Conservation (phyloP, 495 filamentous ascomycete genomes). For the Podospora anserina region DNA sequence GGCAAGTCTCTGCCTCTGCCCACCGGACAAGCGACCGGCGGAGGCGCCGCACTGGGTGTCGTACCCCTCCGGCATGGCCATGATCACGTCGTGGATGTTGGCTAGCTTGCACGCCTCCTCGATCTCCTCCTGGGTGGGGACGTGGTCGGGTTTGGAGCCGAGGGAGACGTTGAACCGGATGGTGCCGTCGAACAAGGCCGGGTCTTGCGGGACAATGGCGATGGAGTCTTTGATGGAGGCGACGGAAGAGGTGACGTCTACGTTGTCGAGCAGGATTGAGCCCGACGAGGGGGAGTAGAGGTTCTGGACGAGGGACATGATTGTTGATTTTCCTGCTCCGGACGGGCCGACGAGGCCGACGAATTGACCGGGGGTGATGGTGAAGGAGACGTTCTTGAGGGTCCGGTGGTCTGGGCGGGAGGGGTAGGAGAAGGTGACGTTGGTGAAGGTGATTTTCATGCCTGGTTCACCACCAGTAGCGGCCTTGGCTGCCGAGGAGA, state of each 20-base stretch:
- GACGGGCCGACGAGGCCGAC: constrained; percentile 66
- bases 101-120: constrained; percentile 55
- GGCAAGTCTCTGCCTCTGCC: constrained; percentile 65
- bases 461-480: constrained; percentile 52
- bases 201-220: constrained; percentile 62
- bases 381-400: constrained; percentile 49
- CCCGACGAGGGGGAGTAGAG: constrained; percentile 61
- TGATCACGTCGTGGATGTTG: constrained; percentile 59
- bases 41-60: constrained; percentile 55
- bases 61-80: constrained; percentile 57
- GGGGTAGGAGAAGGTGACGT: constrained; percentile 59
- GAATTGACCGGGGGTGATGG: constrained; percentile 60
- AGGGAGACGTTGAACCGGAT: constrained; percentile 56
- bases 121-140: constrained; percentile 49
- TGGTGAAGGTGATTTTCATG: constrained; percentile 50
- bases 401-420: constrained; percentile 51
- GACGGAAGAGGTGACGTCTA: constrained; percentile 43
- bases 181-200: constrained; percentile 49
- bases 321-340: constrained; percentile 72
- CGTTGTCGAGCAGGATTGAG: constrained; percentile 51
- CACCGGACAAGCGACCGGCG: constrained; percentile 51
- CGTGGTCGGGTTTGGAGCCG: constrained; percentile 43
- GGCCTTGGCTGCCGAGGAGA: constrained; percentile 57
- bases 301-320: constrained; percentile 60
- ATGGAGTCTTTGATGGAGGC: constrained; percentile 53